Conservation (phyloP, 2,329 filamentous ascomycete genomes). For the Fusarium heterosporum region DNA sequence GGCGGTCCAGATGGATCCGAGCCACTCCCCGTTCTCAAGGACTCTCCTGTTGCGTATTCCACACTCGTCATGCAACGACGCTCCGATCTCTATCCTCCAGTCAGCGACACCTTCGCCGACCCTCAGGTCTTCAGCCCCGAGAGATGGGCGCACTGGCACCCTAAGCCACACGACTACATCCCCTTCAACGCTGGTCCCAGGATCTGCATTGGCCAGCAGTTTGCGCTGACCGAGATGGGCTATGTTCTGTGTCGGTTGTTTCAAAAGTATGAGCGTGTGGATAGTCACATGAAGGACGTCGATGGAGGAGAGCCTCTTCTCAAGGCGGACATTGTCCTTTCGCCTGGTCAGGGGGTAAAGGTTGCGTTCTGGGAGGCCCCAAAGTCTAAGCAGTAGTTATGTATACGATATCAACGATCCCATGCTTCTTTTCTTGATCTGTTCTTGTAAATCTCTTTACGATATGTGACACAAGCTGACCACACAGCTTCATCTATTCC, state of each 20-base stretch:
- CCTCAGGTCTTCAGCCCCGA: slow-evolving; percentile 71
- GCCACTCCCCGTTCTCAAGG: slow-evolving; percentile 74
- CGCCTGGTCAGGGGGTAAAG: slow-evolving; percentile 68
- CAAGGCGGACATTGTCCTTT: slow-evolving; percentile 70
- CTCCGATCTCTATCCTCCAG: slow-evolving; percentile 68
- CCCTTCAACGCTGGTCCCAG: slow-evolving; percentile 81
- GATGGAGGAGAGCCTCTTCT: slow-evolving; percentile 66
- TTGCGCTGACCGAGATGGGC: slow-evolving; percentile 80
- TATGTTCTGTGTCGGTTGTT: slow-evolving; percentile 79
- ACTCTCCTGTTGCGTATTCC: slow-evolving; percentile 74
- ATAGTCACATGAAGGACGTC: slow-evolving; percentile 66
- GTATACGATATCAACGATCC: background rate
- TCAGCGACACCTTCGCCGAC: slow-evolving; percentile 59
- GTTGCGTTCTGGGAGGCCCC: slow-evolving; percentile 66
- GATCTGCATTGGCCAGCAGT: slow-evolving; percentile 84
- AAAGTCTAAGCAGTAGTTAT: slow-evolving; percentile 30
- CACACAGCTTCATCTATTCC: slow-evolving; percentile 31
- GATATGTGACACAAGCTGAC: background rate
- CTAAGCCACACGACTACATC: slow-evolving; percentile 76
- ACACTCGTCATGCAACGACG: slow-evolving; percentile 80
- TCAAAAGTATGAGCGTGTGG: slow-evolving; percentile 75
- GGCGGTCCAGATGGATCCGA: slow-evolving; percentile 71
- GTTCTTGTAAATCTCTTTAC: background rate
- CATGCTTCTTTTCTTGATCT: background rate
- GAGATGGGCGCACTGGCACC: slow-evolving; percentile 73